These are phyloP conservation scores for Talaromyces sp. DNA, from an alignment of 2,329 filamentous ascomycete genomes.

Conservation along the genomic window DNA sequence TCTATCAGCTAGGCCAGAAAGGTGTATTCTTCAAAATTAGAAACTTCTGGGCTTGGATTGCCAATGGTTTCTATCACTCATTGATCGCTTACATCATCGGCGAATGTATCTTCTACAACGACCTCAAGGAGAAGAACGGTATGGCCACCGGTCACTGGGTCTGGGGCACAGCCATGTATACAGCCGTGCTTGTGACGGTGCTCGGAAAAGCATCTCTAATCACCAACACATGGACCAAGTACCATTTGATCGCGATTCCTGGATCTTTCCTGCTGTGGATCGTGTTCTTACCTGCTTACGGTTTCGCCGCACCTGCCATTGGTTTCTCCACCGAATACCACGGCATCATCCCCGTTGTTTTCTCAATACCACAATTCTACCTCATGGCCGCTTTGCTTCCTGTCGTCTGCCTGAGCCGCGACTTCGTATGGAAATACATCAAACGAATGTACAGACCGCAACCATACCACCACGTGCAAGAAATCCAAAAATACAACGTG, in stretches of 20 bases:
- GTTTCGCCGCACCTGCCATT: constrained; percentile 77
- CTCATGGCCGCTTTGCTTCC: constrained; percentile 81
- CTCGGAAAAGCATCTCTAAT: constrained; percentile 92
- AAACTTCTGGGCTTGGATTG: constrained; percentile 89
- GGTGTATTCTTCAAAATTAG: constrained; percentile 92
- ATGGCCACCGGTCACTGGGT: constrained; percentile 91
- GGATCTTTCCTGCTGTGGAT: constrained; percentile 92
- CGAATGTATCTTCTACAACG: constrained; percentile 76
- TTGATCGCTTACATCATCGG: constrained; percentile 85
- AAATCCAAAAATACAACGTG: constrained; percentile 99
- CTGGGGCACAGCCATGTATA: constrained; percentile 95
- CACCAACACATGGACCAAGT: constrained; percentile 98
- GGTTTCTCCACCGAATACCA: constrained; percentile 79
- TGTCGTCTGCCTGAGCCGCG: constrained; percentile 76
- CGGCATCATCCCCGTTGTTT: constrained; percentile 78
- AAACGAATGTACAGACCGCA: constrained; percentile 97
- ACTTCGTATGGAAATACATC: constrained; percentile 95
- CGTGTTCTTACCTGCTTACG: constrained; percentile 84
- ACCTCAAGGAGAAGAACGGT: constrained; percentile 76
- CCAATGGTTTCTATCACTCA: constrained; percentile 93
- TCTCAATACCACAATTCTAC: constrained; percentile 84
- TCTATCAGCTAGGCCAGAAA: constrained; percentile 89
- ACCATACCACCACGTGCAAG: constrained; percentile 96
- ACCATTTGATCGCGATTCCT: constrained; percentile 90
- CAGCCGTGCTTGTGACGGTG: constrained; percentile 86